phyloP scores from a whole-genome alignment of 2,329 filamentous ascomycete genomes.

The Talaromyces sp. region DNA sequence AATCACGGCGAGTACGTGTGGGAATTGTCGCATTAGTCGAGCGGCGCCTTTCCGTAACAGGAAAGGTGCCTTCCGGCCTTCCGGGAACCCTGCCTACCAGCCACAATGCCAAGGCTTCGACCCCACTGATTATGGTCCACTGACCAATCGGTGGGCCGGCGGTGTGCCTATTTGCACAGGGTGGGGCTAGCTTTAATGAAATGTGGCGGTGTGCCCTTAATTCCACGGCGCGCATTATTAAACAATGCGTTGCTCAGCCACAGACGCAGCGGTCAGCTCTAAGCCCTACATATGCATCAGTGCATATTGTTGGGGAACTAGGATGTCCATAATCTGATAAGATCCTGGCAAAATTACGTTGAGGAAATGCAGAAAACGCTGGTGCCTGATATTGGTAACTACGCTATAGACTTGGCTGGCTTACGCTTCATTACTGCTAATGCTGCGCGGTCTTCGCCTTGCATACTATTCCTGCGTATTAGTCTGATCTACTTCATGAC shows the following conservation, averaged over 20 bases:
- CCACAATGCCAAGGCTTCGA: conserved; percentile 4
- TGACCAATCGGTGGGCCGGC: background rate
- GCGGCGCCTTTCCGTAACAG: background rate
- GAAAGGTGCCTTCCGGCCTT: background rate
- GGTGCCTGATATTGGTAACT: background rate
- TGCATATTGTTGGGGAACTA: no score
- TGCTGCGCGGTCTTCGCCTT: background rate
- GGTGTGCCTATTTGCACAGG: background rate
- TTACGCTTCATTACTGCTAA: background rate
- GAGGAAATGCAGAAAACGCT: background rate
- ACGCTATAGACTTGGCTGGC: background rate
- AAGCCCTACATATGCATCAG: background rate
- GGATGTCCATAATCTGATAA: background rate
- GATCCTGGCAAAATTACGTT: background rate
- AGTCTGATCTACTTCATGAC: conserved; percentile 6
- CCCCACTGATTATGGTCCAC: background rate
- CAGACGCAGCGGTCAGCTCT: background rate
- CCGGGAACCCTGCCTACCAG: background rate
- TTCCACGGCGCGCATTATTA: background rate
- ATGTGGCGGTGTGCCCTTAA: conserved; percentile 5
- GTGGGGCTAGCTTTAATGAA: background rate
- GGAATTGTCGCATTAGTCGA: background rate
- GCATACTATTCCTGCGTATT: background rate
- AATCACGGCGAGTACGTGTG: background rate
- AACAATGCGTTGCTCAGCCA: background rate